phyloP scores from a whole-genome alignment of 176 grass and related monocot genomes.

The Phragmites australis region DNA sequence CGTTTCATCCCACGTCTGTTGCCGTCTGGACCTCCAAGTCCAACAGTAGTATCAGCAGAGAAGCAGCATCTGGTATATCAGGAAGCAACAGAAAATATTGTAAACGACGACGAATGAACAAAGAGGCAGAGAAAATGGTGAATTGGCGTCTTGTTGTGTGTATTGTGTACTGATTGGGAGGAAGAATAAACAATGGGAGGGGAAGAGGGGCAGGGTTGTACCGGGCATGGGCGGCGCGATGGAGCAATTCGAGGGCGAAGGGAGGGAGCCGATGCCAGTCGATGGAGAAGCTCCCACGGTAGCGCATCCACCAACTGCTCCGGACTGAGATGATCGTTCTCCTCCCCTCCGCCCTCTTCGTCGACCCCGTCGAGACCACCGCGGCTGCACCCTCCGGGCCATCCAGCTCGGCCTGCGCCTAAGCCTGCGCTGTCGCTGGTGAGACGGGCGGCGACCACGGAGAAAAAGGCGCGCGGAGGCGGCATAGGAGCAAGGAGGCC shows the following conservation, averaged over 20 bases:
- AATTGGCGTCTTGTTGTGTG: neutral
- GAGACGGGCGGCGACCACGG: too few relatives aligned
- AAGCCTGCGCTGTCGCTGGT: slow-evolving; percentile 3
- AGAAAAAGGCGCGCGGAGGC: too few relatives aligned
- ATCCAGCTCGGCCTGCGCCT: neutral
- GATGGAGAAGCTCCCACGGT: slow-evolving; percentile 22
- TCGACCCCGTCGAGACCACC: neutral
- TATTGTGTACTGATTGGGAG: neutral
- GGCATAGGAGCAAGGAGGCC: too few relatives aligned
- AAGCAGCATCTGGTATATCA: slow-evolving; percentile 27
- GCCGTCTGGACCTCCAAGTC: neutral
- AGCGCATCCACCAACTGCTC: neutral
- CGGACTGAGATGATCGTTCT: neutral
- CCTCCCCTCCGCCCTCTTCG: neutral
- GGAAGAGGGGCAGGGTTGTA: neutral
- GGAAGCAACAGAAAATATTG: neutral
- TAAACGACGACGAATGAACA: too few relatives aligned
- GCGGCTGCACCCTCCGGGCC: neutral
- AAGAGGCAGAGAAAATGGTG: neutral
- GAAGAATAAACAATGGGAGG: neutral
- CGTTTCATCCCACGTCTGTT: slow-evolving; percentile 45
- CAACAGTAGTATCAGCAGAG: neutral
- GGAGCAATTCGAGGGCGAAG: slow-evolving; percentile 54
- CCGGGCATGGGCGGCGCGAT: slow-evolving; percentile 42
- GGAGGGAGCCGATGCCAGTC: slow-evolving; percentile 36